These are phyloP conservation scores for Penicillium expansum DNA, from an alignment of 2,329 filamentous ascomycete genomes.

Conservation along the genomic window DNA sequence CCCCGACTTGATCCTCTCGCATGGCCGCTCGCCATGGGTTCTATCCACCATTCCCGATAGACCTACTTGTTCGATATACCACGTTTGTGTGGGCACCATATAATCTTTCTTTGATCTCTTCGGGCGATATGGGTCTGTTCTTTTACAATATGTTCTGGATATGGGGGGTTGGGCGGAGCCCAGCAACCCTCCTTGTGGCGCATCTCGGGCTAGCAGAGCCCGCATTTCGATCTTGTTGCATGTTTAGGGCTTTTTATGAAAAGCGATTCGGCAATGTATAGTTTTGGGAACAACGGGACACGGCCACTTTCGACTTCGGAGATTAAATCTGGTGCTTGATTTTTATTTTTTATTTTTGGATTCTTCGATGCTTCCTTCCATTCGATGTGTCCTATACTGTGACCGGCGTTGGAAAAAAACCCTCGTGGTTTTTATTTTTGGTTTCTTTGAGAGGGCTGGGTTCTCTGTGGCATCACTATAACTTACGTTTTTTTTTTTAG, in stretches of 20 bases:
- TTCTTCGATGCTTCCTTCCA: constrained; percentile 10
- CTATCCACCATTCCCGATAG: constrained; percentile 3
- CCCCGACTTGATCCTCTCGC: neutral
- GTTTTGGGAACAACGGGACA: constrained; percentile 13
- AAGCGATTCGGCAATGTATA: constrained; percentile 27
- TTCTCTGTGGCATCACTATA: constrained; percentile 24
- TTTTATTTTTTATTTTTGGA: constrained; percentile 6
- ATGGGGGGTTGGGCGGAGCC: constrained; percentile 13
- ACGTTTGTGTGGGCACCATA: constrained; percentile 8
- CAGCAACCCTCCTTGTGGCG: constrained; percentile 1
- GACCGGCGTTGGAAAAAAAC: constrained; percentile 22
- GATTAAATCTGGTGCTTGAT: constrained; percentile 10
- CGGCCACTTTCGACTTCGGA: constrained; percentile 9
- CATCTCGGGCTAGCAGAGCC: constrained; percentile 11
- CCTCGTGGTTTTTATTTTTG: constrained; percentile 4
- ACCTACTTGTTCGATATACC: constrained; percentile 13
- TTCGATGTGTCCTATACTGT: constrained; percentile 16
- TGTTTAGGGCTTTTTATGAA: constrained; percentile 17
- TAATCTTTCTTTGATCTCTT: constrained; percentile 14
- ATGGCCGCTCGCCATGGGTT: constrained; percentile 6
- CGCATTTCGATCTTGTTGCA: constrained; percentile 18
- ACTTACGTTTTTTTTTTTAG: constrained; percentile 9
- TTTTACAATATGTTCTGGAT: constrained; percentile 9
- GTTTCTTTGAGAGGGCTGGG: constrained; percentile 19
- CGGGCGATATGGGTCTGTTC: constrained; percentile 12